Base-by-base conservation (phyloP, 2,329 filamentous ascomycete genomes). In the Fusarium guadeloupense region DNA sequence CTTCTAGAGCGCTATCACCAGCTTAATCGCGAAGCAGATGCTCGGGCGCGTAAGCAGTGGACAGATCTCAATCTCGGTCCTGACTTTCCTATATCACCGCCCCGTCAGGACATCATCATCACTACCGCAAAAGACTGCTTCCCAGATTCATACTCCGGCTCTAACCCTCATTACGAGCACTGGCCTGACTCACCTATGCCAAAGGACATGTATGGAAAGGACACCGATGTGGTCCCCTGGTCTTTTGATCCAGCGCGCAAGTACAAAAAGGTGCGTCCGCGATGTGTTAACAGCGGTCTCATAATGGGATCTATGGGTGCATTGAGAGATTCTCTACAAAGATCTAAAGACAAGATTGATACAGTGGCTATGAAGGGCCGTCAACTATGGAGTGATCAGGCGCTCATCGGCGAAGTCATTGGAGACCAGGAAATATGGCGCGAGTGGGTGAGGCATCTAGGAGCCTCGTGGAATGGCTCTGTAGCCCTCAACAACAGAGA, bases 341-440 rank as follows among this genome's bases (percentile, higher is more conserved):
- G 71, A 14, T 63, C 59, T 21, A 72, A 67, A 14, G 68, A 71
- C 1, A 77, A 76, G 45, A 56, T 73, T 4, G 69, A 74, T 3
- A 37, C 20, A 1, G 67, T 66, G 1, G 64, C 69, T 5, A 67
- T 63, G 52, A 58, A 54, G 6, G 75, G 72, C 3, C 69, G 74
- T 1, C 75, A 76, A 50, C 72, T 76, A 9, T 77, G 74, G 75
- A 76, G 74, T 57, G 74, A 77, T 33, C 76, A 77, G 43, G 74
- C 75, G 0, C 71, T 77, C 6, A 59, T 77, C 2, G 75, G 67
- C 1, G 76, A 77, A 30, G 73, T 77, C n/a, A 71, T 76, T 8
- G 75, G 74, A 9, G 76, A 77, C 17, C 76, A 77, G 44, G 73
- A 76, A 54, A 69, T 76, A 26, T 76, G 72, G 70, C 72, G 76